Conservation (phyloP, 352 stramenopile species). For the Achlya hypogyna region DNA sequence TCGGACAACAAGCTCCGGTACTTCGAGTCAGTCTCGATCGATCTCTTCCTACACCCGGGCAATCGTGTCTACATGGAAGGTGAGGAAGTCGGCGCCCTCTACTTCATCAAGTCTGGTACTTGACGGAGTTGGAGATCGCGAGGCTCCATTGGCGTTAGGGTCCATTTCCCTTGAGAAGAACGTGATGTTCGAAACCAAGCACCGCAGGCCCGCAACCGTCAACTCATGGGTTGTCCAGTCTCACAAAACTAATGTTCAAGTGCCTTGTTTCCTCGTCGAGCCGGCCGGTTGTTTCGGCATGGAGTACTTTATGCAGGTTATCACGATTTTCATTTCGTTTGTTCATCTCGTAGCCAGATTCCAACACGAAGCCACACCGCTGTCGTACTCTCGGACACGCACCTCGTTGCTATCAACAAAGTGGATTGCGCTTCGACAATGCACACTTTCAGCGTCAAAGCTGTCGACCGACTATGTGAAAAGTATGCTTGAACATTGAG, state of each 20-base stretch:
- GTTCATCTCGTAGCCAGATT: constrained; percentile 4
- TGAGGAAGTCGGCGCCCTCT: constrained; percentile 54
- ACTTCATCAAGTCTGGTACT: constrained; percentile 39
- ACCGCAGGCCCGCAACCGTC: constrained; percentile 45
- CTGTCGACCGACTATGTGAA: constrained; percentile 46
- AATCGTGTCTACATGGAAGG: constrained; percentile 51
- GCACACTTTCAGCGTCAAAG: constrained; percentile 55
- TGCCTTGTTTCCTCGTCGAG: constrained; percentile 44
- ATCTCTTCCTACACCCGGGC: constrained; percentile 47
- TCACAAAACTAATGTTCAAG: constrained; percentile 38
- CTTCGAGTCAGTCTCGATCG: constrained; percentile 67
- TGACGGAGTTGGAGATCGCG: neutral
- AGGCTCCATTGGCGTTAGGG: constrained; percentile 18
- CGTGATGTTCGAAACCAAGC: constrained; percentile 56
- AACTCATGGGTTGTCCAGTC: constrained; percentile 48
- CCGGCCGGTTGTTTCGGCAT: constrained; percentile 50
- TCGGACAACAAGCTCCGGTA: constrained; percentile 69
- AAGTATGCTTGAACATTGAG: constrained; percentile 28
- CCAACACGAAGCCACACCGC: constrained; percentile 44
- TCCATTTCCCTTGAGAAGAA: constrained; percentile 50
- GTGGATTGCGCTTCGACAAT: constrained; percentile 67
- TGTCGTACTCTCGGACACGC: constrained; percentile 43
- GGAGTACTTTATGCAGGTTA: constrained; percentile 61
- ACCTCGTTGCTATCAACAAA: constrained; percentile 55
- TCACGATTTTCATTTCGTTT: neutral